Conservation (phyloP, 495 filamentous ascomycete species). For the Friedmanniomyces endolithicus region DNA sequence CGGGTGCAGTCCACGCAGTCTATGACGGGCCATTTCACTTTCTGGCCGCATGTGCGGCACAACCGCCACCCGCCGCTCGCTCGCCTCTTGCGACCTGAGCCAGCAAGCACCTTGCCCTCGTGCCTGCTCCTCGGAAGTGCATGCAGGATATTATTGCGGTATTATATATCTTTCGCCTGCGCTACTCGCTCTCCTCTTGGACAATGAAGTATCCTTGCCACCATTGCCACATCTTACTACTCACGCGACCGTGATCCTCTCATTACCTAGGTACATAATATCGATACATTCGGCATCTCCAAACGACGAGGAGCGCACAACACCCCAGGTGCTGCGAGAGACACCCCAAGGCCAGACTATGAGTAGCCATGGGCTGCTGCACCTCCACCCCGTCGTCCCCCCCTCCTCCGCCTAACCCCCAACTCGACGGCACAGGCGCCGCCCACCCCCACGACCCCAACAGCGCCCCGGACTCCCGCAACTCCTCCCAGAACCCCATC, state of each 20-base stretch:
- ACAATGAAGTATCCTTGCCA: no score
- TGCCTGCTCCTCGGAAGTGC: no score
- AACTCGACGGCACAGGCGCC: not conserved
- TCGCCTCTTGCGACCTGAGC: no score
- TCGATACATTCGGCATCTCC: not conserved
- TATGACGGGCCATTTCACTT: not conserved
- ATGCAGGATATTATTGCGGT: no score
- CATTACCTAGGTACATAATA: no score
- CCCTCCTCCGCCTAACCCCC: not conserved
- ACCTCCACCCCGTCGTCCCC: slow-evolving; percentile 2
- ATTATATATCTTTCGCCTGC: no score
- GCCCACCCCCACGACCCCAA: not conserved
- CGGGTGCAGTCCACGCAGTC: not conserved
- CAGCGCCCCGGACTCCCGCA: not conserved
- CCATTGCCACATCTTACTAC: no score
- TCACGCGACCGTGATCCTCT: no score
- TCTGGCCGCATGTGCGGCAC: not conserved
- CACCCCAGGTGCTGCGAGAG: not conserved
- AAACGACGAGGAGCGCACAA: not conserved
- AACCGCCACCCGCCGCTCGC: no score
- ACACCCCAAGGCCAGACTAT: not conserved
- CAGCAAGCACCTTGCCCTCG: no score
- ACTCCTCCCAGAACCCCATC: not conserved
- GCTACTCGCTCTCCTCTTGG: no score
- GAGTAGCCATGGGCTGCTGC: slow-evolving; percentile 9